These are phyloP conservation scores for Solioccasus polychromus DNA, from an alignment of 768 basidiomycete species.

Conservation along the genomic window DNA sequence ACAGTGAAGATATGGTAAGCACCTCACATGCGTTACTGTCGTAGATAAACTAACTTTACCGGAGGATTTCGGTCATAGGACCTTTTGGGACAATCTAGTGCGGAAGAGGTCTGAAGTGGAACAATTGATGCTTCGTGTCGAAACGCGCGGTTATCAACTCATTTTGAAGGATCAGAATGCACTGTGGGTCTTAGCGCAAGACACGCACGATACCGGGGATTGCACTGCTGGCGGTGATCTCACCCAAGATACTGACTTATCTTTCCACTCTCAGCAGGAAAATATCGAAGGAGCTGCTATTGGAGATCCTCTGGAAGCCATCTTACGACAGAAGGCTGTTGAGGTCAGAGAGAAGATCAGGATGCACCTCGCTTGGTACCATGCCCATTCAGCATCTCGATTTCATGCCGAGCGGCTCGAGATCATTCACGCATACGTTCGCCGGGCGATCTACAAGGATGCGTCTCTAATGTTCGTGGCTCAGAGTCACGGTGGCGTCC, in stretches of 20 bases:
- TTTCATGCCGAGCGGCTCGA: constrained; percentile 34
- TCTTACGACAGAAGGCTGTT: constrained; percentile 32
- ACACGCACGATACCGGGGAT: constrained; percentile 13
- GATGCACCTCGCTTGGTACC: constrained; percentile 33
- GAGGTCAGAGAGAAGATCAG: constrained; percentile 34
- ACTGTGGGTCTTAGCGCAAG: constrained; percentile 34
- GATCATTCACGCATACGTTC: constrained; percentile 36
- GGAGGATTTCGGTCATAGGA: constrained; percentile 40
- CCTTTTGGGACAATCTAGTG: constrained; percentile 35
- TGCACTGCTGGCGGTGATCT: constrained; percentile 22
- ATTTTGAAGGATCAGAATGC: constrained; percentile 35
- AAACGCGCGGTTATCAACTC: constrained; percentile 34
- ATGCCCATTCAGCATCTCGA: constrained; percentile 27
- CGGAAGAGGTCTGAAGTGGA: constrained; percentile 32
- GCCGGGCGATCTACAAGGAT: constrained; percentile 36
- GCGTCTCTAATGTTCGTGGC: constrained; percentile 37
- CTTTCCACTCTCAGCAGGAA: constrained; percentile 13
- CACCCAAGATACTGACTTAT: background rate
- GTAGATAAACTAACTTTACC: background rate
- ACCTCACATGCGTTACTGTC: background rate
- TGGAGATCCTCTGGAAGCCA: constrained; percentile 34
- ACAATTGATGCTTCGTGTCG: constrained; percentile 28
- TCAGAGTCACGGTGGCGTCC: constrained; percentile 31
- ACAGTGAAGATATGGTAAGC: constrained; percentile 25
- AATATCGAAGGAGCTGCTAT: background rate